Percentiles rank a stretch among this genome's conserved stretches.
Conservation (phyloP, 2,329 filamentous ascomycete genomes). For the Polytolypa hystricis region DNA sequence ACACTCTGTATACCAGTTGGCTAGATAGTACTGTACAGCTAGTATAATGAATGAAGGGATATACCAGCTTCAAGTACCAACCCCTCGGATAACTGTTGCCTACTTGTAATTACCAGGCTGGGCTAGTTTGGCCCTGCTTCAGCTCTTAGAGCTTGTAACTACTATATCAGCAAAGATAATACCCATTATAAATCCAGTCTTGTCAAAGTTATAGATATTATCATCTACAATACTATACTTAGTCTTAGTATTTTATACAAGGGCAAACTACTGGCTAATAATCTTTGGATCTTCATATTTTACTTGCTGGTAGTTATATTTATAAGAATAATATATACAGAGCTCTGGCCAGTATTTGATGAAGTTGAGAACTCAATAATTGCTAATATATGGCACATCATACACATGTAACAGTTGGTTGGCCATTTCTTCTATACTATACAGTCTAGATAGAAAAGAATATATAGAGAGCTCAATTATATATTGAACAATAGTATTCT, state of each 20-base stretch:
- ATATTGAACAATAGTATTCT: not conserved
- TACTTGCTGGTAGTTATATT: conserved; percentile 1
- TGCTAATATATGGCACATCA: not conserved
- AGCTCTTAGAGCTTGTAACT: conserved; percentile 1
- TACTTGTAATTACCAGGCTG: conserved; percentile 3
- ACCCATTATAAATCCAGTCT: conserved; percentile 9
- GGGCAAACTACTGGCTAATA: not conserved
- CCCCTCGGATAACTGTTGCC: conserved; percentile 3
- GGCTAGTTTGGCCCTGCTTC: not conserved
- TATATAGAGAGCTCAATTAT: too few species aligned
- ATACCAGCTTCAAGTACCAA: not conserved
- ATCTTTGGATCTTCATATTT: not conserved
- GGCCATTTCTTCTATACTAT: not conserved
- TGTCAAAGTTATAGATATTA: conserved; percentile 12
- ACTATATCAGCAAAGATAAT: conserved; percentile 2
- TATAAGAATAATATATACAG: not conserved
- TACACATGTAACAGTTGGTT: not conserved
- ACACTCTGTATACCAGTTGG: not conserved
- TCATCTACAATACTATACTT: conserved; percentile 8
- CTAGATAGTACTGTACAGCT: not conserved
- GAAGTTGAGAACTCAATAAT: conserved; percentile 2
- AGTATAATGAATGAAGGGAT: not conserved
- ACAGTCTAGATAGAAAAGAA: too few species aligned
- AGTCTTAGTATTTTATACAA: not conserved
- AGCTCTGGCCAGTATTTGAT: conserved; percentile 1